These are phyloP conservation scores for Sporothrix protearum DNA, from an alignment of 2,329 filamentous ascomycete species.

Conservation along the genomic window DNA sequence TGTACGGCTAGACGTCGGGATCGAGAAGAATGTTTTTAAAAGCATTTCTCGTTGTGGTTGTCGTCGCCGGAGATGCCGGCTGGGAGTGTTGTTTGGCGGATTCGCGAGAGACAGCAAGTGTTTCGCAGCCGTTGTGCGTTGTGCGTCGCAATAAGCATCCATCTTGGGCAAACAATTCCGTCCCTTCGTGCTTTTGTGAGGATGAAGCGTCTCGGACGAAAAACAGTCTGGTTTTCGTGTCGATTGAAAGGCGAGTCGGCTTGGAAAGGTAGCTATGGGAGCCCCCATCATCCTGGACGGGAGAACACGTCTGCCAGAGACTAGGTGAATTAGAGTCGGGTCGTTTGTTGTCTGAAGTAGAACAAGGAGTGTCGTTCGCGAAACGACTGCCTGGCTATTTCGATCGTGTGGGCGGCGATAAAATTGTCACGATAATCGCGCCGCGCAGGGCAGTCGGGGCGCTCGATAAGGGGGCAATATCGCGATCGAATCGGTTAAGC, in stretches of 20 bases:
- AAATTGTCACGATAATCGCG: constrained; percentile 10
- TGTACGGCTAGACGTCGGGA: not conserved
- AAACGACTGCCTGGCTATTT: not conserved
- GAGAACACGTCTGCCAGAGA: constrained; percentile 13
- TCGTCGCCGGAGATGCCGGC: not conserved
- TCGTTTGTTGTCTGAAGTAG: not conserved
- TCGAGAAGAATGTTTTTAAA: not conserved
- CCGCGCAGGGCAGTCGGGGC: not conserved
- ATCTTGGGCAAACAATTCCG: not conserved
- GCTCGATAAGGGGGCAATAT: too few species aligned
- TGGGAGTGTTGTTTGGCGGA: not conserved
- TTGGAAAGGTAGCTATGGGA: constrained; percentile 17
- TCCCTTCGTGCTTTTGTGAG: not conserved
- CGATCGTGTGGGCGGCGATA: not conserved
- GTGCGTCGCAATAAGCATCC: not conserved
- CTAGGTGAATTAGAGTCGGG: not conserved
- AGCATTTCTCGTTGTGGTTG: not conserved
- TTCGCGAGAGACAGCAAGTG: not conserved
- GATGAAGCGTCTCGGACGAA: not conserved
- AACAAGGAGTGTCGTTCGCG: not conserved
- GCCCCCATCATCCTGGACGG: constrained; percentile 20
- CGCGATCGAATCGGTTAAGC: not conserved
- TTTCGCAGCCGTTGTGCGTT: not conserved
- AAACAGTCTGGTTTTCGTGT: not conserved
- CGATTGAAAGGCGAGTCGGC: not conserved